phyloP scores from a whole-genome alignment of 176 grass and related monocot species.

The Triticum dicoccoides region DNA sequence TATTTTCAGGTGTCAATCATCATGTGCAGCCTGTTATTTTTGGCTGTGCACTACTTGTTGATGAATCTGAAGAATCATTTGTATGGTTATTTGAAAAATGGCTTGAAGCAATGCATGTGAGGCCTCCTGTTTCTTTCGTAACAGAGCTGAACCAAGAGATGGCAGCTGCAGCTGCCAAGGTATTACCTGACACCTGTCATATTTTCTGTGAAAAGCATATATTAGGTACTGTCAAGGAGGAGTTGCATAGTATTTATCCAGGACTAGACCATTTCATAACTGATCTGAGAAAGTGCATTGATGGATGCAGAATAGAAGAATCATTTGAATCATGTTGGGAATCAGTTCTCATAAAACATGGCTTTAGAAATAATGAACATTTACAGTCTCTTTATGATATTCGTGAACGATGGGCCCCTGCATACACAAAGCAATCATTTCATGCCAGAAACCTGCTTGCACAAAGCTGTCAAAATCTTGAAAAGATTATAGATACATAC shows the following conservation, averaged over 20 bases:
- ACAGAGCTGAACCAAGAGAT: slow-evolving; percentile 67
- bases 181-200: slow-evolving; percentile 63
- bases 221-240: slow-evolving; percentile 52
- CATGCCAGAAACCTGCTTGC: slow-evolving; percentile 47
- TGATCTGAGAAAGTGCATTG: slow-evolving; percentile 72
- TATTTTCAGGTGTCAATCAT: slow-evolving; percentile 90
- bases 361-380: slow-evolving; percentile 60
- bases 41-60: slow-evolving; percentile 81
- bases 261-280: slow-evolving; percentile 51
- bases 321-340: slow-evolving; percentile 78
- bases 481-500: slow-evolving; percentile 66
- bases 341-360: slow-evolving; percentile 48
- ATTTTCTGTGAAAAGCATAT: slow-evolving; percentile 81
- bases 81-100: slow-evolving; percentile 89
- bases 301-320: slow-evolving; percentile 55
- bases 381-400: slow-evolving; percentile 73
- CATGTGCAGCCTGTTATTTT: slow-evolving; percentile 83
- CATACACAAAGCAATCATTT: slow-evolving; percentile 67
- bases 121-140: slow-evolving; percentile 67
- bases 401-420: slow-evolving; percentile 71
- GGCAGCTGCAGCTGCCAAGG: slow-evolving; percentile 55
- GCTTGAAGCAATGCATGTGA: slow-evolving; percentile 78
- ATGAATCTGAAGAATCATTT: slow-evolving; percentile 86
- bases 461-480: slow-evolving; percentile 50
- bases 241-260: slow-evolving; percentile 48